Evolutionary conservation across 192 early-diverging fungal genomes (phyloP), one percentile per base, ranked within the genome.

Genomic region (Backusella westeae): DNA sequence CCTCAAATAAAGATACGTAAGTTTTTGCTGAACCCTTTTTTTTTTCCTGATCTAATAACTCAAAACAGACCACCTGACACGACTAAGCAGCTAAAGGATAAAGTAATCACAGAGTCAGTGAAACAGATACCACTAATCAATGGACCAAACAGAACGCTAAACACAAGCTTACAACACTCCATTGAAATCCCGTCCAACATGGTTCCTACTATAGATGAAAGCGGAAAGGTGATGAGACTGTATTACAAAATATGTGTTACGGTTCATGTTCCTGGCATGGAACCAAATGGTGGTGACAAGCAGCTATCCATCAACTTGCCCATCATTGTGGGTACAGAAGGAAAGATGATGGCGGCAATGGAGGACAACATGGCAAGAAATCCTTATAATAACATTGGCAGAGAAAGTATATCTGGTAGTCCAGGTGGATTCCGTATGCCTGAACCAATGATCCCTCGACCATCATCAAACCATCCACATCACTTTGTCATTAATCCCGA

Each of bases 341-440:
- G 68, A 63, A 63, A 63, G 26, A 63, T 63, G 23, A 10, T 29
- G 3, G 0, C 9, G 3, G 0, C 3, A 29, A 12, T 63, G 21
- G 26, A 23, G 2, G 56, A 23, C 0, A 2, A 23, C 26, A 4
- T 4, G 5, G 56, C 9, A 34, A 34, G 35, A 5, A 38, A 10
- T 41, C 66, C 26, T 19, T 17, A 39, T 34, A 69, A 21, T 69
- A 38, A 41, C 39, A 38, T 23, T 21, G 3, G 68, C 10, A 39
- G 36, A 23, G 56, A 63, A 29, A 63, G 26, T 10, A 3, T 29
- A 26, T 23, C 21, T 21, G 19, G 19, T 21, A 38, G 36, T 15
- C 68, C 68, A 12, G 68, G 68, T 38, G 68, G 68, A 6, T 69
- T 69, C 21, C 68, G n/a, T 69, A 69, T 69, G 68, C 68, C 68